A percentile compares a stretch with the other conserved stretches of the same genome.
phyloP scores from a whole-genome alignment of 2,329 filamentous ascomycete genomes.

The Colletotrichum sp. region DNA sequence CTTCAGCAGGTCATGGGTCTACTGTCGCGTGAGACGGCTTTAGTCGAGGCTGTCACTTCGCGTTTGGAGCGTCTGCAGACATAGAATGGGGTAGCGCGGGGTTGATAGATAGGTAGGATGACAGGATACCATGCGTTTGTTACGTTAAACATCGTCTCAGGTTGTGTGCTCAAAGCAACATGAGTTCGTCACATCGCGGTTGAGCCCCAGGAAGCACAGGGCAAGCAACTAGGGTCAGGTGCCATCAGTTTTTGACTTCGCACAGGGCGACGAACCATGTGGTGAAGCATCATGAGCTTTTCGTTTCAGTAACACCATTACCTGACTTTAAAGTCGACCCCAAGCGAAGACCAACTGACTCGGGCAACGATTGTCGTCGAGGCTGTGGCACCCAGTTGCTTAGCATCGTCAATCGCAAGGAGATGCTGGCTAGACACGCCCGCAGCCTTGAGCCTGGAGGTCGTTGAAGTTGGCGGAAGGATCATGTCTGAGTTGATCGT shows the following conservation, averaged over 20 bases:
- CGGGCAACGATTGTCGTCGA: background rate
- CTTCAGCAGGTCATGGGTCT: slow-evolving; percentile 67
- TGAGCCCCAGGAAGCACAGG: background rate
- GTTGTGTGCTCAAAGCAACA: background rate
- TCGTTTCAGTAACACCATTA: background rate
- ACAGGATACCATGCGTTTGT: background rate
- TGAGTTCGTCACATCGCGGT: background rate
- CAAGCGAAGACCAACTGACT: background rate
- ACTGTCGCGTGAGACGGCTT: slow-evolving; percentile 69
- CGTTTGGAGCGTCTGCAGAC: slow-evolving; percentile 63
- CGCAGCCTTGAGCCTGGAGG: background rate
- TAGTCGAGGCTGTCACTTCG: slow-evolving; percentile 70
- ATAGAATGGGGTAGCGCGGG: background rate
- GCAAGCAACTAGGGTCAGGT: background rate
- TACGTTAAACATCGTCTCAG: background rate
- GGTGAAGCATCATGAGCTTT: background rate
- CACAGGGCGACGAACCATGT: background rate
- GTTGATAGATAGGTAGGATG: slow-evolving; percentile 1
- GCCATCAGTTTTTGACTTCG: background rate
- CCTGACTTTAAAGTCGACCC: background rate
- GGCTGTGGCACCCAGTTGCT: background rate
- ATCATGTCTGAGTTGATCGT: background rate
- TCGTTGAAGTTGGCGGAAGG: background rate
- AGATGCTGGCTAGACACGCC: background rate
- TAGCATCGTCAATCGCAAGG: background rate